Evolutionary conservation across 2,329 filamentous ascomycete genomes (phyloP).

Genomic region (Clonostachys solani): DNA sequence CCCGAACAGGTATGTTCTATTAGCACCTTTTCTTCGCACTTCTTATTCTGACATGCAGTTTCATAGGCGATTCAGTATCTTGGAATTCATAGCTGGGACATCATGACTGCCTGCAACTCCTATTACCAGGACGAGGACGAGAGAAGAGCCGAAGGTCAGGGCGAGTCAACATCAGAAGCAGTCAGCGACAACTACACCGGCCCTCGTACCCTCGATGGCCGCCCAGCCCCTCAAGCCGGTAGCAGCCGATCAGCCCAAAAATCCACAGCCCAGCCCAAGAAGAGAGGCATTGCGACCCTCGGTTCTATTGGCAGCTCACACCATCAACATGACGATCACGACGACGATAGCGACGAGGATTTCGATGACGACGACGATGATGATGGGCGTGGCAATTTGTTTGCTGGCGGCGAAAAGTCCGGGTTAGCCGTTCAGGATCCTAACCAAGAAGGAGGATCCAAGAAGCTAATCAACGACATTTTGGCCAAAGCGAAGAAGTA

Average conservation of each 20-base stretch:
- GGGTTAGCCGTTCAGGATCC: constrained; percentile 65
- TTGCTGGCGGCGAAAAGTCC: constrained; percentile 83
- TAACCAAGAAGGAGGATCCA: constrained; percentile 39
- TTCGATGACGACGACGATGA: constrained; percentile 52
- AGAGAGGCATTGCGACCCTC: constrained; percentile 57
- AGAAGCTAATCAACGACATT: constrained; percentile 58
- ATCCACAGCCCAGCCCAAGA: constrained; percentile 38
- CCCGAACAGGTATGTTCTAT: constrained; percentile 34
- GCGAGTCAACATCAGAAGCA: constrained; percentile 32
- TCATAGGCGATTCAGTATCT: constrained; percentile 64
- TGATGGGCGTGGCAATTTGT: constrained; percentile 62
- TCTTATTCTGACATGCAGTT: background rate
- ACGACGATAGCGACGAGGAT: constrained; percentile 57
- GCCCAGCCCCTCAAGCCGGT: constrained; percentile 43
- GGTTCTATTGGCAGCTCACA: constrained; percentile 46
- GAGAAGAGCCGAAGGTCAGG: constrained; percentile 32
- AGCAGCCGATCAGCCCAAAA: constrained; percentile 25
- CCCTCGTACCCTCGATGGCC: constrained; percentile 58
- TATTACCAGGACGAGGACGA: constrained; percentile 58
- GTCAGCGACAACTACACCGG: constrained; percentile 44
- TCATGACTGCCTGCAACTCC: constrained; percentile 56
- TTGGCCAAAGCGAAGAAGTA: constrained; percentile 61
- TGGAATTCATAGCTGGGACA: constrained; percentile 60
- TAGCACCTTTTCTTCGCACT: no score
- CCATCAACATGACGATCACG: constrained; percentile 48